phyloP scores from a whole-genome alignment of 768 basidiomycete genomes.

The Lactarius tabidus region DNA sequence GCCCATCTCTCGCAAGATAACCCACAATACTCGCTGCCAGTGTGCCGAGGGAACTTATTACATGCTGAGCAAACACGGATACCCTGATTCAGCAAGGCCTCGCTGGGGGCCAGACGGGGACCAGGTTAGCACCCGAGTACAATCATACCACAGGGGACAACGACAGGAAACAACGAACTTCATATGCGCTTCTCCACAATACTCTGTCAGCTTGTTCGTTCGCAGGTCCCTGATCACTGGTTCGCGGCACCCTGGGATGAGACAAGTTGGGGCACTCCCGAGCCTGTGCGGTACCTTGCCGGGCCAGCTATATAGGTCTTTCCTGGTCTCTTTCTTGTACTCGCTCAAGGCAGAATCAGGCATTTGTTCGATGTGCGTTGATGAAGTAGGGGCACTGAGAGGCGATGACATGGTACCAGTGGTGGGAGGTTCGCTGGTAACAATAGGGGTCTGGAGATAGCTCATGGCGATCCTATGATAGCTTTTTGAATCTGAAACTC shows the following conservation, averaged over 20 bases:
- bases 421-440: not conserved
- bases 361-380: no score
- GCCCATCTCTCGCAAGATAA: constrained; percentile 9
- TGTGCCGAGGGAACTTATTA: constrained; percentile 1
- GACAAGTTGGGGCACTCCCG: not conserved
- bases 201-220: constrained; percentile 1
- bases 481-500: not conserved
- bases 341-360: no score
- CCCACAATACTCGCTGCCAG: constrained; percentile 10
- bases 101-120: not conserved
- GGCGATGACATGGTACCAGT: no score
- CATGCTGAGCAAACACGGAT: constrained; percentile 11
- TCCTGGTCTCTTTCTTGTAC: no score
- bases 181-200: constrained; percentile 9
- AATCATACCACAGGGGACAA: not conserved
- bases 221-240: not conserved
- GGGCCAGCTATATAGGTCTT: no score
- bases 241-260: not conserved
- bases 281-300: no score
- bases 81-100: not conserved
- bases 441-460: not conserved
- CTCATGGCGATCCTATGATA: not conserved
- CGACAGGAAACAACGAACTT: constrained; percentile 3
- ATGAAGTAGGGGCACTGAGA: no score
- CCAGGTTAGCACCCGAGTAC: not conserved